Base-by-base conservation (phyloP, 1,284 basidiomycete species). In the Microbotryum scabiosae region DNA sequence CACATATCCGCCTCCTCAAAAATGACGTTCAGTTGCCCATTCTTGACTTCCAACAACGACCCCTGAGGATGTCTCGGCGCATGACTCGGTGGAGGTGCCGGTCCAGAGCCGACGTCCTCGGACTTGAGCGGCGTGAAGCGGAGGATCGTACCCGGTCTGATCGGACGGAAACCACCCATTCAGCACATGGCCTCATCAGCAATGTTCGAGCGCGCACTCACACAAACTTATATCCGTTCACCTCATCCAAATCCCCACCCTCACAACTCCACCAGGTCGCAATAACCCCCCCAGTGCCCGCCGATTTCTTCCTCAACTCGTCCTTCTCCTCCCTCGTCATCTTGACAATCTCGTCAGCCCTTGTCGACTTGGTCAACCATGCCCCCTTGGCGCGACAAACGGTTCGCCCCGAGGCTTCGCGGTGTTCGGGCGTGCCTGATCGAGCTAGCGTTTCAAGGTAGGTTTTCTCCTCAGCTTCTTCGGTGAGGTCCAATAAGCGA, bases 1-100 rank as follows among this genome's bases (percentile, higher is more conserved):
- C 66, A 65, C 46, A 61, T 50, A 36, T 65, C 66, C 9, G 28
- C 21, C 47, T 65, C 63, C 9, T 65, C 61, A 23, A 67, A 67
- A 5, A 51, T 43, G 26, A 67, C 61, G 26, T 63, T 48, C 20
- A 67, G 57, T 32, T 59, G 48, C 4, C 55, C 55, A 5, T 59
- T 57, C 25, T 56, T 28, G 4, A 60, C 50, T n/a, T 67, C 63
- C 25, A 67, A 59, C 25, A 67, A 25, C 4, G 56, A 47, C 1
- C 66, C 66, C 49, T 67, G 66, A 2, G 18, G 28, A 44, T 56
- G 48, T 23, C 30, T 57, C 23, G 14, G 7, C 10, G 23, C 28
- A 8, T 45, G 14, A 21, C 10, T 26, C 30, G 44, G 28, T 20
- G 48, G 50, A 25, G 36, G 20, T 16, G 16, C 20, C 9, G 23